These are phyloP conservation scores for Fusarium luffae DNA, from an alignment of 2,329 filamentous ascomycete genomes.

Conservation along the genomic window DNA sequence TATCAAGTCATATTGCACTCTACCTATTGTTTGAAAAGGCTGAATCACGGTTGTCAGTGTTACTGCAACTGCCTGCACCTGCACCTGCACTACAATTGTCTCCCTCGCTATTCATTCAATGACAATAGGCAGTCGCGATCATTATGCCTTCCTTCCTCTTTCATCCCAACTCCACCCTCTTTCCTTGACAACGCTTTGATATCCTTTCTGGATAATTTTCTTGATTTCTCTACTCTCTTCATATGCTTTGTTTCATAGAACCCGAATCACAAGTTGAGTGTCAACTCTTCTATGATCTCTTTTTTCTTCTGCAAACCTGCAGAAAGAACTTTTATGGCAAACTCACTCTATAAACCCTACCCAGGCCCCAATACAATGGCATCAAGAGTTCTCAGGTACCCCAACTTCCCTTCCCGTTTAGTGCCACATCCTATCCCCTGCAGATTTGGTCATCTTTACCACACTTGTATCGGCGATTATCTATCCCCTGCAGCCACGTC, in stretches of 20 bases:
- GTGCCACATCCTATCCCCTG: conserved; percentile 21
- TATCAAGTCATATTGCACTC: conserved; percentile 25
- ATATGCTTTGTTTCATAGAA: background rate
- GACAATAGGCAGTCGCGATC: conserved; percentile 15
- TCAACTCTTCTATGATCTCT: background rate
- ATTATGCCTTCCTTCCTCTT: conserved; percentile 5
- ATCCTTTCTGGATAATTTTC: conserved; percentile 4
- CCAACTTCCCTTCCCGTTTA: conserved; percentile 6
- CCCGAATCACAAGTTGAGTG: background rate
- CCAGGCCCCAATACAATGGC: conserved; percentile 19
- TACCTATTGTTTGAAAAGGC: background rate
- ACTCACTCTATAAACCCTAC: conserved; percentile 1
- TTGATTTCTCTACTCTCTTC: background rate
- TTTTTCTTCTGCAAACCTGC: background rate
- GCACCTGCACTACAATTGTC: conserved; percentile 15
- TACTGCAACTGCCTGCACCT: conserved; percentile 1
- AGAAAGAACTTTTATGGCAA: background rate
- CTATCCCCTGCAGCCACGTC: conserved; percentile 15
- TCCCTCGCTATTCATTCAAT: conserved; percentile 4
- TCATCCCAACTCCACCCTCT: background rate
- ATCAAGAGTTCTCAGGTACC: conserved; percentile 31
- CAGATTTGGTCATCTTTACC: conserved; percentile 5
- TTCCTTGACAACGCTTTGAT: conserved; percentile 11
- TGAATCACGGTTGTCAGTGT: conserved; percentile 20
- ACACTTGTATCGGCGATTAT: conserved; percentile 15